These are phyloP conservation scores for Tolypocladium capitatum DNA, from an alignment of 2,329 filamentous ascomycete species.

Conservation along the genomic window DNA sequence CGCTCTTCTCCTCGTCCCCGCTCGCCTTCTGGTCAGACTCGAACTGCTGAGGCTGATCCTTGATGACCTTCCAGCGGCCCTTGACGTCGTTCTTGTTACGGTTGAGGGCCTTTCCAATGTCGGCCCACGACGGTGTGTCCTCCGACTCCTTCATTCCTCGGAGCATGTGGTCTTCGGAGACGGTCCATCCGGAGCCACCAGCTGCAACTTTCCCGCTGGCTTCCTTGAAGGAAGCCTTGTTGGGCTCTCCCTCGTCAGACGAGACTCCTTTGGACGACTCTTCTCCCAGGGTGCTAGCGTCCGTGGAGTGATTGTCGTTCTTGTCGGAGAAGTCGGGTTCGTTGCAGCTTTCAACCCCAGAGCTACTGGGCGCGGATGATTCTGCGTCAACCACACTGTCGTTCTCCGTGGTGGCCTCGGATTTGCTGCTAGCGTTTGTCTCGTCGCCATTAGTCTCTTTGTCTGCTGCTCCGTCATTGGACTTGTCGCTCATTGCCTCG, in stretches of 20 bases:
- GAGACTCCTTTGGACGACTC: slow-evolving; percentile 1
- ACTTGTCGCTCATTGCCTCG: not conserved
- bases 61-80: slow-evolving; percentile 19
- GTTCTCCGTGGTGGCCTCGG: not conserved
- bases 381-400: not conserved
- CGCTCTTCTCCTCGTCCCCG: not conserved
- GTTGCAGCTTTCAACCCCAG: not conserved
- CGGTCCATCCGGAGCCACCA: slow-evolving; percentile 12
- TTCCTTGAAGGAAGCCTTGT: not conserved
- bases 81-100: slow-evolving; percentile 15
- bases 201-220: not conserved
- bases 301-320: slow-evolving; percentile 2
- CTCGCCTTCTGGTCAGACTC: slow-evolving; percentile 1
- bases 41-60: slow-evolving; percentile 8
- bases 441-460: not conserved
- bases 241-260: not conserved
- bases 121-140: slow-evolving; percentile 14
- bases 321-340: slow-evolving; percentile 1
- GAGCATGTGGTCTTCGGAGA: slow-evolving; percentile 22
- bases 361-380: not conserved
- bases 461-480: not conserved
- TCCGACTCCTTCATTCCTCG: slow-evolving; percentile 19
- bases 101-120: slow-evolving; percentile 15
- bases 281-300: slow-evolving; percentile 2
- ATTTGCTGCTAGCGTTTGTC: not conserved